Base-by-base conservation (phyloP, 2,329 filamentous ascomycete genomes). In the Ceratocystis lukuohia region DNA sequence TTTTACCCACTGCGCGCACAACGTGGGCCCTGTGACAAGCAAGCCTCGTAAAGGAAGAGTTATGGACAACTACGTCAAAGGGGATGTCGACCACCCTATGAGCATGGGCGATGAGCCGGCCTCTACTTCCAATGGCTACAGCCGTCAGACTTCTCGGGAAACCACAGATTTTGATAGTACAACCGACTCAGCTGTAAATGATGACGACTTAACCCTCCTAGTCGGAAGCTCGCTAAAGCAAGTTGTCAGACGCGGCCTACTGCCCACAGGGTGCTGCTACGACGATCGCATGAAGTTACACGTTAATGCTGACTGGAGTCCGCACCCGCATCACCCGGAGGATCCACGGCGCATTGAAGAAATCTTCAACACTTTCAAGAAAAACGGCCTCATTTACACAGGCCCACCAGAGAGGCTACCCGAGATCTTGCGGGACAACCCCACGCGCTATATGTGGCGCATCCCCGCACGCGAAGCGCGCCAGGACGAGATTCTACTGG, bases 271-370 rank as follows among this genome's bases (percentile, higher is more conserved):
- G 2, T 85, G 88, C 69, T 93, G 89, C 70, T 99, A 97, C 74
- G 94, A 99, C 77, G 86, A 90, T 67, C 85, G 93, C 41, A 99
- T 99, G 94, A 91, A 94, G 68, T 88, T 95, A 68, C 94, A 99
- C 74, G 89, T 91, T 65, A 96, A 96, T 73, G 86, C 89, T 17
- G 86, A 90, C 73, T 87, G 85, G 72, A 84, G 82, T 20, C 81
- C 82, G 1, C 83, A 86, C 61, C 88, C 93, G 25, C 87, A 95
- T 64, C 94, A 99, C 72, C 94, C 94, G 0, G 94, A 99, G 75
- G 94, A 99, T 72, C 94, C 94, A 1, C 82, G 91, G 33, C 86
- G 94, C 15, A 96, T 99, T 68, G 89, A 92, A 71, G 88, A 89
- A 72, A 99, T 99, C 70, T 96, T 94, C 80, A 88, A 89, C 71